Evolutionary conservation across 1,284 basidiomycete species (phyloP).

Genomic region (Heliocybe sulcata): DNA sequence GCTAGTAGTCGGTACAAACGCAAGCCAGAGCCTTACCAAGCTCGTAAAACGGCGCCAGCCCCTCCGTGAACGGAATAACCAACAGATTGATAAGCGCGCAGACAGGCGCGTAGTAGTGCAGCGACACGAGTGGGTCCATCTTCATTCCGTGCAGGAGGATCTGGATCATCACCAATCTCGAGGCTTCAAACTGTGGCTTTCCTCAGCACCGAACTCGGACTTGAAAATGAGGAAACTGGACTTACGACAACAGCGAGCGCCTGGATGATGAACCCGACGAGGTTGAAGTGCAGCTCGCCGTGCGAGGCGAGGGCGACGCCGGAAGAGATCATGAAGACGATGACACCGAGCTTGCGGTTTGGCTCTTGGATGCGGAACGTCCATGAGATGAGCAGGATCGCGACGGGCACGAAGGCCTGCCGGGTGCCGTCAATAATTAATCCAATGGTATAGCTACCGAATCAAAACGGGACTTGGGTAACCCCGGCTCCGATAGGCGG

Average conservation of each 20-base stretch:
- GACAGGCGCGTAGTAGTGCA: slow-evolving; percentile 96
- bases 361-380: slow-evolving; percentile 86
- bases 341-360: slow-evolving; percentile 70
- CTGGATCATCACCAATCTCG: slow-evolving; percentile 94
- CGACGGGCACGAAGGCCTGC: slow-evolving; percentile 93
- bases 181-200: slow-evolving; percentile 67
- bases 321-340: slow-evolving; percentile 88
- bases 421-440: slow-evolving; percentile 1
- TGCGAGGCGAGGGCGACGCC: slow-evolving; percentile 87
- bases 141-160: slow-evolving; percentile 93
- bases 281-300: slow-evolving; percentile 83
- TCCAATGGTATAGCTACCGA: background rate
- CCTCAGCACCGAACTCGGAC: background rate
- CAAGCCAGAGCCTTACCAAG: slow-evolving; percentile 22
- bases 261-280: slow-evolving; percentile 83
- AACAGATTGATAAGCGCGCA: slow-evolving; percentile 87
- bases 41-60: slow-evolving; percentile 80
- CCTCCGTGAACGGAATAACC: slow-evolving; percentile 86
- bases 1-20: background rate
- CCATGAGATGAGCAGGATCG: slow-evolving; percentile 94
- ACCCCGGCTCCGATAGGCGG: too few species aligned
- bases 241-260: slow-evolving; percentile 72
- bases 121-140: slow-evolving; percentile 94
- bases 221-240: slow-evolving; percentile 12
- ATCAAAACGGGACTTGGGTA: too few species aligned